These are phyloP conservation scores for Jacaranda copaia DNA, from an alignment of 257 asterid genomes.

Conservation along the genomic window DNA sequence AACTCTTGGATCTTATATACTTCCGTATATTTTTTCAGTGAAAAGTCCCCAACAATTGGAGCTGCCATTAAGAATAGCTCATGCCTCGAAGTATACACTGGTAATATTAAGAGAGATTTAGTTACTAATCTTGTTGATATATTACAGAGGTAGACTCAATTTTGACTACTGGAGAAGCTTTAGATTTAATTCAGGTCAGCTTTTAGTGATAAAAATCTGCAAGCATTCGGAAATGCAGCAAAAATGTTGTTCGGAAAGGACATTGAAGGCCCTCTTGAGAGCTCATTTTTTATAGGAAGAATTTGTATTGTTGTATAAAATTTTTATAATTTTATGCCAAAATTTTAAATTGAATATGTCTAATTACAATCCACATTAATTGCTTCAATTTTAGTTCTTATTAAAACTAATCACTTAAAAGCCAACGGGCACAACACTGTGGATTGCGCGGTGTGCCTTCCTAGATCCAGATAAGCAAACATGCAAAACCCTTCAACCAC, in stretches of 20 bases:
- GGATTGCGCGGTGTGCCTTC: no score
- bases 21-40: constrained; percentile 92
- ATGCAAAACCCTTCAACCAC: constrained; percentile 36
- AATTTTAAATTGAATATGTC: no score
- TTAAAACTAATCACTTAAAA: no score
- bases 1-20: constrained; percentile 90
- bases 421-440: no score
- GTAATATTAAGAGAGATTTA: neutral
- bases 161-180: constrained; percentile 91
- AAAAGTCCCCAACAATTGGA: constrained; percentile 99
- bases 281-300: no score
- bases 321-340: no score
- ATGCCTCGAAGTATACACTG: constrained; percentile 1
- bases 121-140: constrained; percentile 37
- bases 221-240: constrained; percentile 75
- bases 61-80: constrained; percentile 64
- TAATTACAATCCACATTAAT: no score
- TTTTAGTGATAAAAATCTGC: constrained; percentile 20
- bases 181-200: constrained; percentile 86
- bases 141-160: constrained; percentile 90
- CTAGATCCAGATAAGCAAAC: constrained; percentile 35
- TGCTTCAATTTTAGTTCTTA: no score
- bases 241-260: constrained; percentile 69
- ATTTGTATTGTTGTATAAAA: no score
- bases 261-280: constrained; percentile 71